These are phyloP conservation scores for Recurvomyces mirabilis DNA, from an alignment of 495 filamentous ascomycete species.

Conservation along the genomic window DNA sequence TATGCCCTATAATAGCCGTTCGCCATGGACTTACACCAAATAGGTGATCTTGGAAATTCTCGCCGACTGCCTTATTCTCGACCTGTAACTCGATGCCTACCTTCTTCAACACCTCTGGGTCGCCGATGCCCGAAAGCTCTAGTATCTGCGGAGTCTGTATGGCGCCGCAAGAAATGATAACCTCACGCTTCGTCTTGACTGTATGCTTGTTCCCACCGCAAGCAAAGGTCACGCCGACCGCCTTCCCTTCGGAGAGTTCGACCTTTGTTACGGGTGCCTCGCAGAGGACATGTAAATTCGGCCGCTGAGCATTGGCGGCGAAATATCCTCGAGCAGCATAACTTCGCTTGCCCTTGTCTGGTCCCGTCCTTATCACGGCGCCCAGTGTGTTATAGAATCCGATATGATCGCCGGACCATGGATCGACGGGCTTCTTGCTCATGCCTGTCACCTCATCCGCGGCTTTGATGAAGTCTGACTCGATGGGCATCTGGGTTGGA, in stretches of 20 bases:
- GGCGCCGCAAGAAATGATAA: constrained; percentile 25
- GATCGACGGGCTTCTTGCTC: constrained; percentile 15
- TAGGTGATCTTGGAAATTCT: constrained; percentile 39
- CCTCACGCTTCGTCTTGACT: constrained; percentile 24
- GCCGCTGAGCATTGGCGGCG: constrained; percentile 11
- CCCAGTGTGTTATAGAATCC: constrained; percentile 27
- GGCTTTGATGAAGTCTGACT: constrained; percentile 12
- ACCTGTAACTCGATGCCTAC: constrained; percentile 20
- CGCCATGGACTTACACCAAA: constrained; percentile 8
- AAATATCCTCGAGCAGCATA: constrained; percentile 20
- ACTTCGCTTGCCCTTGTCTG: constrained; percentile 14
- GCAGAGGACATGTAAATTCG: constrained; percentile 19
- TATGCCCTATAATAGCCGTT: no score
- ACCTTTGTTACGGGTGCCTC: constrained; percentile 14
- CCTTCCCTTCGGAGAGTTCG: constrained; percentile 27
- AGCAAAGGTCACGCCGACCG: constrained; percentile 35
- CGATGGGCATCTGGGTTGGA: constrained; percentile 6
- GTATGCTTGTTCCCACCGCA: constrained; percentile 19
- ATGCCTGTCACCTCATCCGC: constrained; percentile 9
- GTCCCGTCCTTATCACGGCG: constrained; percentile 3
- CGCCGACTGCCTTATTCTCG: constrained; percentile 31
- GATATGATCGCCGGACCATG: constrained; percentile 20
- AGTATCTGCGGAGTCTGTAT: constrained; percentile 27
- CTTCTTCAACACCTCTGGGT: constrained; percentile 18
- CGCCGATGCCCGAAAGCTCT: constrained; percentile 32